phyloP scores from a whole-genome alignment of 176 grass and related monocot species.

The Paspalum vaginatum region DNA sequence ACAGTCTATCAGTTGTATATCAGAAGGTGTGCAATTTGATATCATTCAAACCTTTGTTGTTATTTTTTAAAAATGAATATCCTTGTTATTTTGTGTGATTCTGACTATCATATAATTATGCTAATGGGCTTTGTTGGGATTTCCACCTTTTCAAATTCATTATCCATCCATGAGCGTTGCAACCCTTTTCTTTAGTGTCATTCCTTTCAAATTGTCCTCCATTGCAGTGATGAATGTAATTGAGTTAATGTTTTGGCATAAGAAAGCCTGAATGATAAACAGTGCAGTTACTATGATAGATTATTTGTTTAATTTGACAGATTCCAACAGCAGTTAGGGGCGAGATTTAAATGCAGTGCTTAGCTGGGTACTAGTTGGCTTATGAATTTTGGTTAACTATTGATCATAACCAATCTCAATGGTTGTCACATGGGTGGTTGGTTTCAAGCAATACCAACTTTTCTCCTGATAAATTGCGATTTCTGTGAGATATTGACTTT shows the following conservation, averaged over 20 bases:
- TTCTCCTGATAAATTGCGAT: neutral
- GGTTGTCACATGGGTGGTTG: neutral
- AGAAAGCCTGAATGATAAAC: neutral
- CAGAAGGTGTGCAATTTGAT: constrained; percentile 73
- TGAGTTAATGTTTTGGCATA: constrained; percentile 1
- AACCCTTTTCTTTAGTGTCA: neutral
- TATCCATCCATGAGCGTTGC: neutral
- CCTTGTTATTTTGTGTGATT: neutral
- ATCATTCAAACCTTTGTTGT: neutral
- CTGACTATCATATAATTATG: neutral
- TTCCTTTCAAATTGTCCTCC: neutral
- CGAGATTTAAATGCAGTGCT: neutral
- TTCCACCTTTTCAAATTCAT: neutral
- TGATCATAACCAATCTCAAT: neutral
- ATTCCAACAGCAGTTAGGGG: neutral
- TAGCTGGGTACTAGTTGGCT: constrained; percentile 22
- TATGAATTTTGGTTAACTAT: neutral
- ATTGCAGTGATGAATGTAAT: neutral
- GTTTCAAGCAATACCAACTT: neutral
- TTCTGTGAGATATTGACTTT: neutral
- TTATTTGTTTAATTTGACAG: neutral
- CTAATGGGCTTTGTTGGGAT: neutral
- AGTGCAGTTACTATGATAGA: neutral
- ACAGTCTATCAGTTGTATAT: constrained; percentile 87
- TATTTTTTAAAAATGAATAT: neutral